Conservation (phyloP, 2,329 filamentous ascomycete genomes). For the Ophiocordyceps robertsii region DNA sequence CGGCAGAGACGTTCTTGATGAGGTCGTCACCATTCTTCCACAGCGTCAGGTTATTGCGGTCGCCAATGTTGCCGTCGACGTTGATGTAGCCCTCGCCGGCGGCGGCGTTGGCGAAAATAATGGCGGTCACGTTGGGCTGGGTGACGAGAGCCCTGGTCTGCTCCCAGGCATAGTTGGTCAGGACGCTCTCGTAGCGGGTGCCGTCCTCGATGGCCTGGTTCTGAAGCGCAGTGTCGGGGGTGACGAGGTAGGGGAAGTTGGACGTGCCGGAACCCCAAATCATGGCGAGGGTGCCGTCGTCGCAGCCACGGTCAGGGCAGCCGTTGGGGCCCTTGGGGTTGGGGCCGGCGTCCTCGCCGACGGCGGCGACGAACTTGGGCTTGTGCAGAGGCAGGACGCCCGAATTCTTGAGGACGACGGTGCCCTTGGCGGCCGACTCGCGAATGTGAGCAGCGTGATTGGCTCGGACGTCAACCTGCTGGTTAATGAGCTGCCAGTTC, state of each 20-base stretch:
- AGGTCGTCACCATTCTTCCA: conserved; percentile 74
- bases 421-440: conserved; percentile 64
- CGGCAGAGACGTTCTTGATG: conserved; percentile 64
- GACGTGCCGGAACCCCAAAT: conserved; percentile 67
- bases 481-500: conserved; percentile 57
- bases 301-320: conserved; percentile 54
- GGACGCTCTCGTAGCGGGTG: conserved; percentile 49
- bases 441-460: conserved; percentile 64
- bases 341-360: conserved; percentile 73
- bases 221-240: conserved; percentile 58
- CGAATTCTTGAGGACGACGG: conserved; percentile 80
- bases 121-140: conserved; percentile 52
- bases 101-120: conserved; percentile 85
- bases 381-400: conserved; percentile 64
- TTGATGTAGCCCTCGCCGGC: conserved; percentile 78
- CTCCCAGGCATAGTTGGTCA: conserved; percentile 49
- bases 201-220: conserved; percentile 46
- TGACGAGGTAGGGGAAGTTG: conserved; percentile 63
- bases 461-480: conserved; percentile 69
- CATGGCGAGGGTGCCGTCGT: conserved; percentile 54
- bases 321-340: conserved; percentile 67
- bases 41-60: conserved; percentile 83
- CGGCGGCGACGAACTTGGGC: conserved; percentile 61
- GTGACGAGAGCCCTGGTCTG: conserved; percentile 47
- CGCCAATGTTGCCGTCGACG: conserved; percentile 72